Evolutionary conservation across 1,139 yeast genomes (phyloP).

Genomic region (Eremothecium coryli): DNA sequence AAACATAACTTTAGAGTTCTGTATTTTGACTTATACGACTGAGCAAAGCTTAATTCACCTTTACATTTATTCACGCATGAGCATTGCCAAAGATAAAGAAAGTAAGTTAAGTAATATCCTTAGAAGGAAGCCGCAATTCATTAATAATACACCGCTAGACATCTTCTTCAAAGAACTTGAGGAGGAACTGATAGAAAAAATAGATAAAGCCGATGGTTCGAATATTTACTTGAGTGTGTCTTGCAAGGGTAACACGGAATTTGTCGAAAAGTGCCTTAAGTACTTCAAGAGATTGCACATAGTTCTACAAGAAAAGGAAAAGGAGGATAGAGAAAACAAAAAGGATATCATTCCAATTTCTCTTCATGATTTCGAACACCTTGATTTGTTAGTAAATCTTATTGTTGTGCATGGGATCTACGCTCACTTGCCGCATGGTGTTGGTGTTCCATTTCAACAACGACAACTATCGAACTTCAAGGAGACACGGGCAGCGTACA

Average conservation of each 20-base stretch:
- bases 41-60: too few relatives aligned
- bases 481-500: conserved; percentile 15
- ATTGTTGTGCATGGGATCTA: conserved; percentile 65
- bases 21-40: too few relatives aligned
- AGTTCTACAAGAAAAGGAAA: conserved; percentile 10
- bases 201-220: conserved; percentile 5
- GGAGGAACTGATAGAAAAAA: conserved; percentile 12
- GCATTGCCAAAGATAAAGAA: background rate
- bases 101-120: conserved; percentile 7
- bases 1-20: too few relatives aligned
- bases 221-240: conserved; percentile 6
- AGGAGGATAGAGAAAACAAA: conserved; percentile 17
- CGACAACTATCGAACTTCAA: conserved; percentile 45
- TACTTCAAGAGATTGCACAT: conserved; percentile 13
- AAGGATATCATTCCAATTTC: conserved; percentile 57
- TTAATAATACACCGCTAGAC: conserved; percentile 34
- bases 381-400: conserved; percentile 54
- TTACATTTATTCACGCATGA: too few relatives aligned
- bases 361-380: conserved; percentile 69
- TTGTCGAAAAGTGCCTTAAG: conserved; percentile 22
- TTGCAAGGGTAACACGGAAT: conserved; percentile 23
- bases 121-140: conserved; percentile 25
- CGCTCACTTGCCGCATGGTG: conserved; percentile 46
- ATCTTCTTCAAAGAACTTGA: conserved; percentile 24
- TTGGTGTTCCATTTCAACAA: conserved; percentile 60